Percentiles rank a stretch among this genome's conserved stretches.
phyloP scores from a whole-genome alignment of 768 basidiomycete species.

The Trametes cubensis region DNA sequence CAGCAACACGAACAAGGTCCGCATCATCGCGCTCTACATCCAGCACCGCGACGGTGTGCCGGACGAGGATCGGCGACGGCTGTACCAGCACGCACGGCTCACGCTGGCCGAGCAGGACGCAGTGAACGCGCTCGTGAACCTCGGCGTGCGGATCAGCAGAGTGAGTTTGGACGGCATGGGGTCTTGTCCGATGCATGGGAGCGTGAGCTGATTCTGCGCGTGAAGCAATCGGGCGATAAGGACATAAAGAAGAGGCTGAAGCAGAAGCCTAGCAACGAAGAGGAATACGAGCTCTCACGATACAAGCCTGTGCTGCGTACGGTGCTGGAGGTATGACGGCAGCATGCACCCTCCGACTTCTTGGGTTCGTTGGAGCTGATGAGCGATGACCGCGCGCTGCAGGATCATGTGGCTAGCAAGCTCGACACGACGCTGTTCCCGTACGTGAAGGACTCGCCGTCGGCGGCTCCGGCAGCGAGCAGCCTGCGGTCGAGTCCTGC shows the following conservation, averaged over 20 bases:
- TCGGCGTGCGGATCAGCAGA: constrained; percentile 84
- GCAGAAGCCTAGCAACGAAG: constrained; percentile 73
- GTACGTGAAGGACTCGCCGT: constrained; percentile 82
- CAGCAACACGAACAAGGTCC: constrained; percentile 91
- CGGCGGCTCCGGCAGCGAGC: constrained; percentile 46
- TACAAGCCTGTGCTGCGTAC: constrained; percentile 83
- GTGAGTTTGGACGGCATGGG: constrained; percentile 45
- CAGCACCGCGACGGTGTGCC: constrained; percentile 95
- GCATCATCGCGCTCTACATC: constrained; percentile 94
- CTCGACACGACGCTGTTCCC: constrained; percentile 85
- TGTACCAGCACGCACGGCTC: constrained; percentile 94
- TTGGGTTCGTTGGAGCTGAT: background rate
- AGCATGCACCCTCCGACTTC: background rate
- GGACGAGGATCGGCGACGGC: constrained; percentile 92
- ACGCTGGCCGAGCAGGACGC: constrained; percentile 90
- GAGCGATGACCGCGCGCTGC: background rate
- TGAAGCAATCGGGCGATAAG: constrained; percentile 71
- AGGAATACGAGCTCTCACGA: constrained; percentile 95
- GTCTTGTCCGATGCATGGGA: background rate
- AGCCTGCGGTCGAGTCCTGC: constrained; percentile 56
- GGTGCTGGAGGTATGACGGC: constrained; percentile 72
- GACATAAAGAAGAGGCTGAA: constrained; percentile 83
- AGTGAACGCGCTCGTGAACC: constrained; percentile 78
- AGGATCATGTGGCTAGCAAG: constrained; percentile 84
- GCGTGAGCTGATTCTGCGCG: constrained; percentile 5